Conservation (phyloP, 1,284 basidiomycete species). For the Pyrrhoderma noxium region DNA sequence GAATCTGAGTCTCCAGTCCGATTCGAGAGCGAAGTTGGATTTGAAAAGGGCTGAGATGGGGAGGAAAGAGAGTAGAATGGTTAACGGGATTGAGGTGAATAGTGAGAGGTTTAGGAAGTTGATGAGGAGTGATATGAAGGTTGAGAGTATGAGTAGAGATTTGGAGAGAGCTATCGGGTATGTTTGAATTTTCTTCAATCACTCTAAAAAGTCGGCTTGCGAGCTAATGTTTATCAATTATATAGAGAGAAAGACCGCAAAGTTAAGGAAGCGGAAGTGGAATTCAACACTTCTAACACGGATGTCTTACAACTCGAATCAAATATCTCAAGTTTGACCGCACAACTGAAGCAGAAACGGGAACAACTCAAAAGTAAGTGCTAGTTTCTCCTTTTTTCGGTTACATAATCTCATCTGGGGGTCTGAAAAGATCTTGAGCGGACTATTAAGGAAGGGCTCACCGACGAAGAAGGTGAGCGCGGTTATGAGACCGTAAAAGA, state of each 20-base stretch:
- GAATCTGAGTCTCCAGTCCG: constrained; percentile 72
- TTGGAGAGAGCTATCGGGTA: constrained; percentile 55
- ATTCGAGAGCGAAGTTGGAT: constrained; percentile 74
- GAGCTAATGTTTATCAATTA: not conserved
- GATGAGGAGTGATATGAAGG: constrained; percentile 49
- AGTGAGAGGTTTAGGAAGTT: constrained; percentile 59
- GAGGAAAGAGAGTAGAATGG: constrained; percentile 57
- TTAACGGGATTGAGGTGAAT: constrained; percentile 57
- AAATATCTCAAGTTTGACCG: constrained; percentile 48
- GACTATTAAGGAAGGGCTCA: constrained; percentile 46
- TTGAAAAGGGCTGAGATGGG: constrained; percentile 67
- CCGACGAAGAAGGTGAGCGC: constrained; percentile 36
- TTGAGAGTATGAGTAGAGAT: constrained; percentile 66
- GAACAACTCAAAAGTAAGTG: constrained; percentile 54
- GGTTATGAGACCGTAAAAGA: constrained; percentile 36
- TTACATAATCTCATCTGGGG: not conserved
- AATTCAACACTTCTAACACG: constrained; percentile 43
- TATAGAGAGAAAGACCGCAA: constrained; percentile 65
- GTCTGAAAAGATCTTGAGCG: constrained; percentile 30
- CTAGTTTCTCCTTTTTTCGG: not conserved
- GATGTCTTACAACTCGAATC: constrained; percentile 57
- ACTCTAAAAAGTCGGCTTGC: not conserved
- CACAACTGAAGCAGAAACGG: constrained; percentile 56
- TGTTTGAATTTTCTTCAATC: constrained; percentile 21
- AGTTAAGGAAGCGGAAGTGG: constrained; percentile 46